Evolutionary conservation across 2,329 filamentous ascomycete species (phyloP).

Genomic region (Venturia asperata): DNA sequence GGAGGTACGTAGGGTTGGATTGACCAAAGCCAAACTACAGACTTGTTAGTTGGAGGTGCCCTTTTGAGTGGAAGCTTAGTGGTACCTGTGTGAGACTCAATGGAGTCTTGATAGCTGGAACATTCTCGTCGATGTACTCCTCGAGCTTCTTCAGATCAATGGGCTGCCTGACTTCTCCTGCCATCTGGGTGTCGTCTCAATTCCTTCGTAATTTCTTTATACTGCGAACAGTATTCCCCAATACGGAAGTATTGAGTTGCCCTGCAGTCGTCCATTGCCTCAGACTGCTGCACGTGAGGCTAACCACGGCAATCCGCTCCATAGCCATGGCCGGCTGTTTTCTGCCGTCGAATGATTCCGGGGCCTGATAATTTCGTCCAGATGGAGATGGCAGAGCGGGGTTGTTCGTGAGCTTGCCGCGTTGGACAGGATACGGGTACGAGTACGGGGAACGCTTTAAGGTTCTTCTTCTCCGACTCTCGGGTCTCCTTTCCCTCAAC

Average conservation of each 20-base stretch:
- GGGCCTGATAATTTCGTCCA: neutral
- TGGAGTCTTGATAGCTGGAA: constrained; percentile 69
- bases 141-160: constrained; percentile 71
- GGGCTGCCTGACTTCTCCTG: constrained; percentile 73
- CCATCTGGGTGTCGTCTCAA: constrained; percentile 45
- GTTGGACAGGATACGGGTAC: neutral
- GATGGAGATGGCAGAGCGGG: neutral
- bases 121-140: constrained; percentile 62
- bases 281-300: neutral
- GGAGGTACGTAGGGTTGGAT: constrained; percentile 86
- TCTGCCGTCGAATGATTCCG: neutral
- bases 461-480: neutral
- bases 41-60: neutral
- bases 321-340: neutral
- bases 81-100: constrained; percentile 74
- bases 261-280: neutral
- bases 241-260: neutral
- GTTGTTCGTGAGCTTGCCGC: neutral
- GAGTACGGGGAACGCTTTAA: neutral
- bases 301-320: neutral
- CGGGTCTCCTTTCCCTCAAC: constrained; percentile 1
- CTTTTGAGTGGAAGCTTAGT: neutral
- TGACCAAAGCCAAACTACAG: constrained; percentile 81
- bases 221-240: neutral
- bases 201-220: neutral